These are phyloP conservation scores for Pleurotus salmoneostramineus DNA, from an alignment of 768 basidiomycete species.

Conservation along the genomic window DNA sequence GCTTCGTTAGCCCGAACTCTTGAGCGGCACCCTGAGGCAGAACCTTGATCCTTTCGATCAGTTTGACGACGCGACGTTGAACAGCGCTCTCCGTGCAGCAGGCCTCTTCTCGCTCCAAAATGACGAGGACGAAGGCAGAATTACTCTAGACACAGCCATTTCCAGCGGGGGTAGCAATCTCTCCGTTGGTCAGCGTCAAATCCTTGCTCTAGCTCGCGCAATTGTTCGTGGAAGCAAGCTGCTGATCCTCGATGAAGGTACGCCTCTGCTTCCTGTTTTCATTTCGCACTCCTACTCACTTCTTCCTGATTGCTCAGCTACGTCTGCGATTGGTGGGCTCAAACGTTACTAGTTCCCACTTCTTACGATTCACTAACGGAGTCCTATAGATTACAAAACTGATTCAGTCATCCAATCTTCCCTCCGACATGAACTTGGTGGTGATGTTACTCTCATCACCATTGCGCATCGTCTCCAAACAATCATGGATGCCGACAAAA, in stretches of 20 bases:
- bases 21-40: constrained; percentile 9
- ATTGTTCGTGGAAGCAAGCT: constrained; percentile 46
- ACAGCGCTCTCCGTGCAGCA: constrained; percentile 8
- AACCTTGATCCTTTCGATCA: constrained; percentile 12
- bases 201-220: constrained; percentile 59
- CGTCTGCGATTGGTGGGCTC: constrained; percentile 4
- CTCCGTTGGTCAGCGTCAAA: constrained; percentile 67
- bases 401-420: constrained; percentile 12
- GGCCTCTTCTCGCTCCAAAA: constrained; percentile 11
- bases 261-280: constrained; percentile 25
- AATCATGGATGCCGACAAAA: constrained; percentile 50
- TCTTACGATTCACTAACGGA: neutral
- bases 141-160: constrained; percentile 54
- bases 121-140: constrained; percentile 20
- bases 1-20: constrained; percentile 6
- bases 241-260: constrained; percentile 57
- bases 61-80: constrained; percentile 10
- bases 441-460: constrained; percentile 17
- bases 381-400: constrained; percentile 9
- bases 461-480: constrained; percentile 53
- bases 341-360: too few relatives aligned
- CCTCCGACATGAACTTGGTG: constrained; percentile 9
- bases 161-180: constrained; percentile 65
- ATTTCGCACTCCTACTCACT: neutral
- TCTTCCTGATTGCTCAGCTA: neutral